These are phyloP conservation scores for Casuarina cunninghamiana DNA, from an alignment of 306 rosid genomes.

Conservation along the genomic window DNA sequence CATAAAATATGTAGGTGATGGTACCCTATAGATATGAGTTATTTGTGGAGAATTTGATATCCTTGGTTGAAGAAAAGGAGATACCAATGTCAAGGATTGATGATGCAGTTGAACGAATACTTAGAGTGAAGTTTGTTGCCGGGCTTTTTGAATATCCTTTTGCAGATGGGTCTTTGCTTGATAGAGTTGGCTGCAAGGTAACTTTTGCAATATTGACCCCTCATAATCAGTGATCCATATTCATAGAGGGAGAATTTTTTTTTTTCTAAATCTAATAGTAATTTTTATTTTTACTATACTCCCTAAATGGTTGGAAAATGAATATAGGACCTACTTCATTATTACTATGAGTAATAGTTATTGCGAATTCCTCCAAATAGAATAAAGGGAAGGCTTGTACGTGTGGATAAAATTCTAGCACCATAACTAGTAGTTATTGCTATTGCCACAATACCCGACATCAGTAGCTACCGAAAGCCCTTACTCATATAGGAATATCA, in stretches of 20 bases:
- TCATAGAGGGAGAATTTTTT: too few relatives aligned
- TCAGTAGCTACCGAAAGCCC: neutral
- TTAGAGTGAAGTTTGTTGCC: constrained; percentile 83
- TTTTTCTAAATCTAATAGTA: too few relatives aligned
- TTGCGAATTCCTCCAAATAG: neutral
- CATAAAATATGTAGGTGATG: constrained; percentile 65
- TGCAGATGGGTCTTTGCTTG: constrained; percentile 66
- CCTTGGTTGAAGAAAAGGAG: constrained; percentile 64
- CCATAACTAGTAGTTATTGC: neutral
- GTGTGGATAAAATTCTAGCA: neutral
- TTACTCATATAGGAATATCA: too few relatives aligned
- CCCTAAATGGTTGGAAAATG: too few relatives aligned
- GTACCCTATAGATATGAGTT: constrained; percentile 50
- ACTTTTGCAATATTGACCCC: constrained; percentile 8
- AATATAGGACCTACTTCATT: too few relatives aligned
- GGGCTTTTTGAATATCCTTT: constrained; percentile 79
- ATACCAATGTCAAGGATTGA: constrained; percentile 67
- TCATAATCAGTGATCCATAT: too few relatives aligned
- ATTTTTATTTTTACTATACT: too few relatives aligned
- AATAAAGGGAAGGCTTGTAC: neutral
- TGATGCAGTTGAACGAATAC: constrained; percentile 81
- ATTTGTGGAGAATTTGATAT: constrained; percentile 54
- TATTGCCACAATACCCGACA: neutral
- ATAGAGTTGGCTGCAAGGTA: constrained; percentile 87
- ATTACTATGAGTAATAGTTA: too few relatives aligned